These are phyloP conservation scores for Liquidambar formosana DNA, from an alignment of 164 flowering plant species.

Conservation along the genomic window DNA sequence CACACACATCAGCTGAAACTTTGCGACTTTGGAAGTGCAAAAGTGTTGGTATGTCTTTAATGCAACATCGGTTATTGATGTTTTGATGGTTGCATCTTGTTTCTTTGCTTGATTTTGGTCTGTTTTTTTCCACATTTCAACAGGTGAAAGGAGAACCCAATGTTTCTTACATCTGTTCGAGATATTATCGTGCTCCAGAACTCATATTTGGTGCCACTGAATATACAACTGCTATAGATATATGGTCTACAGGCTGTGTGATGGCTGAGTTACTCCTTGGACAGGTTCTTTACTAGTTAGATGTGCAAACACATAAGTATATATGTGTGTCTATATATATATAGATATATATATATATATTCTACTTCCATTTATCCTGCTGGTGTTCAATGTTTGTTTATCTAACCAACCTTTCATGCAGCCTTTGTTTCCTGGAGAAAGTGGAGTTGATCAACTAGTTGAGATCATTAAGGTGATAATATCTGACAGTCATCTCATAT, in stretches of 20 bases:
- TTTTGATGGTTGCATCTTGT: neutral
- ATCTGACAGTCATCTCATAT: neutral
- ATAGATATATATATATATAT: neutral
- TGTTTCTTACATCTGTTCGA: conserved; percentile 94
- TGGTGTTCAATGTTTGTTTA: conserved; percentile 2
- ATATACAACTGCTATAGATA: conserved; percentile 92
- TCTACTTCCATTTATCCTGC: conserved; percentile 1
- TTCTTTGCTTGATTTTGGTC: conserved; percentile 12
- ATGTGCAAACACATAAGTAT: neutral
- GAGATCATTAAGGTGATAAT: conserved; percentile 83
- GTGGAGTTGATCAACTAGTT: conserved; percentile 95
- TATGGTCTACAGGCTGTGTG: conserved; percentile 98
- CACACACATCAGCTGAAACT: conserved; percentile 96
- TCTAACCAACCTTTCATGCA: conserved; percentile 31
- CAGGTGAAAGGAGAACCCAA: conserved; percentile 98
- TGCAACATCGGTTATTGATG: conserved; percentile 5
- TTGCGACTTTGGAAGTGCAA: conserved; percentile 98
- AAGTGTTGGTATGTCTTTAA: conserved; percentile 73
- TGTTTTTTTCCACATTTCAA: conserved; percentile 12
- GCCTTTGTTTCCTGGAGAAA: conserved; percentile 98
- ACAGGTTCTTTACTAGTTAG: conserved; percentile 50
- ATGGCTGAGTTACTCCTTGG: conserved; percentile 98
- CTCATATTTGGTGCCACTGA: conserved; percentile 97
- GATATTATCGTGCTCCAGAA: conserved; percentile 98
- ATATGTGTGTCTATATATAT: no score